These are phyloP conservation scores for Fusarium albidum DNA, from an alignment of 2,329 filamentous ascomycete genomes.

Conservation along the genomic window DNA sequence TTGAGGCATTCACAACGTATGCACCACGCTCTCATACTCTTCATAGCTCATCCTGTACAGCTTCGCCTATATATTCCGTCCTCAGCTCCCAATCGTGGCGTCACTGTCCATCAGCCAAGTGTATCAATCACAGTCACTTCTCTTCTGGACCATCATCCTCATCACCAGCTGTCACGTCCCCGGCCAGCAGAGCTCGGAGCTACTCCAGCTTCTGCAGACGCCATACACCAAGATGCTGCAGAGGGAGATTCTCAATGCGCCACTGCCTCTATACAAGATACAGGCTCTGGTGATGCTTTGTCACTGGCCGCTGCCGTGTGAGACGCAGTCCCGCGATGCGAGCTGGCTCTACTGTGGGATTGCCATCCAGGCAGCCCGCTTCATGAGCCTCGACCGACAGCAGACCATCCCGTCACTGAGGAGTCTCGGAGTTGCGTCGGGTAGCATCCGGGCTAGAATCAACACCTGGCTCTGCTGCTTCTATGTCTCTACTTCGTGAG, in stretches of 20 bases:
- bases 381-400: slow-evolving; percentile 26
- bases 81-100: slow-evolving; percentile 23
- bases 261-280: slow-evolving; percentile 27
- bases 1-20: slow-evolving; percentile 22
- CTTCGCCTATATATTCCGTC: slow-evolving; percentile 28
- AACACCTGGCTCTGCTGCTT: slow-evolving; percentile 31
- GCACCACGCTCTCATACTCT: not conserved
- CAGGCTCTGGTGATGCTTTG: slow-evolving; percentile 25
- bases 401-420: slow-evolving; percentile 20
- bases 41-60: slow-evolving; percentile 6
- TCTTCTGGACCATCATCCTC: slow-evolving; percentile 33
- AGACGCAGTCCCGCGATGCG: slow-evolving; percentile 17
- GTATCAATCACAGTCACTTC: slow-evolving; percentile 14
- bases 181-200: not conserved
- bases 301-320: slow-evolving; percentile 26
- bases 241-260: slow-evolving; percentile 10
- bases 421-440: slow-evolving; percentile 18
- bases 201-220: not conserved
- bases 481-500: slow-evolving; percentile 26
- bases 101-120: slow-evolving; percentile 1
- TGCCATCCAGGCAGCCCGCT: slow-evolving; percentile 29
- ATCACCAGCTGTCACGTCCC: slow-evolving; percentile 19
- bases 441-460: slow-evolving; percentile 15
- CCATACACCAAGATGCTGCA: slow-evolving; percentile 21
- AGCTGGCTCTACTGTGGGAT: slow-evolving; percentile 31